Percentiles rank a stretch among this genome's conserved stretches.
These are phyloP conservation scores for Vachellia collinsii DNA, from an alignment of 306 rosid genomes.

Conservation along the genomic window DNA sequence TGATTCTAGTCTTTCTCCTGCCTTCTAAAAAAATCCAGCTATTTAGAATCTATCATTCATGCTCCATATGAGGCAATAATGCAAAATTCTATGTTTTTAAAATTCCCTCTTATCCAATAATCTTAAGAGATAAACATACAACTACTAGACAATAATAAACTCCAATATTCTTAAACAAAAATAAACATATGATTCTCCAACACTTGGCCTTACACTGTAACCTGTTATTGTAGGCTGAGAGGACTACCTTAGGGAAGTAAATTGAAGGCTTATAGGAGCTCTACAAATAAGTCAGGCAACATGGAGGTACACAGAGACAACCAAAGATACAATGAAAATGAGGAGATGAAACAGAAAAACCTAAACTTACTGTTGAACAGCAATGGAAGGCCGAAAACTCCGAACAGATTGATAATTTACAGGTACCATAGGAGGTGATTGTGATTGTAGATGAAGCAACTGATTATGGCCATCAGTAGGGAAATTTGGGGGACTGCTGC, in stretches of 20 bases:
- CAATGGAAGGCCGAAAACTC: constrained; percentile 43
- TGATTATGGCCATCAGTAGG: constrained; percentile 39
- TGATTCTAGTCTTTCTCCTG: not conserved
- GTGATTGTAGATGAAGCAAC: constrained; percentile 40
- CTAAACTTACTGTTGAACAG: constrained; percentile 56
- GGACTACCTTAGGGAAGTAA: constrained; percentile 2
- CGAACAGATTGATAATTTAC: constrained; percentile 38
- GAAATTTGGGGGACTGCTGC: constrained; percentile 29
- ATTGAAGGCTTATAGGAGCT: not conserved
- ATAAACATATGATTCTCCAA: not conserved
- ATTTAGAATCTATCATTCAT: not conserved
- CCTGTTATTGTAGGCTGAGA: not conserved
- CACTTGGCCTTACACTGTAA: not conserved
- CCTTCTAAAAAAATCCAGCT: not conserved
- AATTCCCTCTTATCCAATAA: not conserved
- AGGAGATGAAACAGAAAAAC: constrained; percentile 27
- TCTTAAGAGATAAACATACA: not conserved
- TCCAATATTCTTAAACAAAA: not conserved
- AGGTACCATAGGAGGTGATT: constrained; percentile 42
- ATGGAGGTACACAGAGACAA: constrained; percentile 6
- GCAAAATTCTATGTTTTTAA: not conserved
- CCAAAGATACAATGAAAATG: constrained; percentile 13
- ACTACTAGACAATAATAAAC: not conserved
- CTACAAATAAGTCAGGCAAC: not conserved
- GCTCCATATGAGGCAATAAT: not conserved